phyloP scores from a whole-genome alignment of 305 asterid genomes.

The Galium porrigens region DNA sequence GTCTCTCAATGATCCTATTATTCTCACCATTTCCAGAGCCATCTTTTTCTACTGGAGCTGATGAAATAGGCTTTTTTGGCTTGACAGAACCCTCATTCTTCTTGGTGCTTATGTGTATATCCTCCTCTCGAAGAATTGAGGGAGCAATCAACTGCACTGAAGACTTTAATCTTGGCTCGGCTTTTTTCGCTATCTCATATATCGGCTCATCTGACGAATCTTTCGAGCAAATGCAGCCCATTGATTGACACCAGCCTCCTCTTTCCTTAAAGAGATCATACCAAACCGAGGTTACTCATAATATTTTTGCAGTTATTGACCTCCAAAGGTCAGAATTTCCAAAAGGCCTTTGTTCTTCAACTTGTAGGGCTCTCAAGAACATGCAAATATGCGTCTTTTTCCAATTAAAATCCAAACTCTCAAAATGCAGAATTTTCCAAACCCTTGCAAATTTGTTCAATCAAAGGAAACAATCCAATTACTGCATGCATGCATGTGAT shows the following conservation, averaged over 20 bases:
- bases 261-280: slow-evolving; percentile 8
- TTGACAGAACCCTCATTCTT: slow-evolving; percentile 33
- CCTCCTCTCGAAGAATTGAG: slow-evolving; percentile 28
- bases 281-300: background rate
- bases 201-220: slow-evolving; percentile 25
- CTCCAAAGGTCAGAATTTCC: no score
- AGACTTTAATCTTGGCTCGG: slow-evolving; percentile 23
- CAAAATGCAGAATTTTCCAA: slow-evolving; percentile 6
- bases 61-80: slow-evolving; percentile 18
- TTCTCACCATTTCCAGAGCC: slow-evolving; percentile 51
- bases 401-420: background rate
- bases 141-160: slow-evolving; percentile 47
- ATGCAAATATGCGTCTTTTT: background rate
- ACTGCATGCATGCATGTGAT: background rate
- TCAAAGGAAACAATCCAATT: background rate
- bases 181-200: slow-evolving; percentile 25
- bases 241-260: slow-evolving; percentile 15
- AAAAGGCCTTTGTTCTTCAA: background rate
- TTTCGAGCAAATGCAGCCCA: slow-evolving; percentile 87
- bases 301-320: background rate
- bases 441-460: slow-evolving; percentile 1
- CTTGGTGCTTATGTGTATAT: slow-evolving; percentile 16
- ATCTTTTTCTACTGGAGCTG: slow-evolving; percentile 18
- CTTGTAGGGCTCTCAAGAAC: background rate
- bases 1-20: slow-evolving; percentile 44